Evolutionary conservation across 805 yeast genomes (phyloP), one percentile per base, ranked within the genome.

Genomic region (Huiozyma naganishii): DNA sequence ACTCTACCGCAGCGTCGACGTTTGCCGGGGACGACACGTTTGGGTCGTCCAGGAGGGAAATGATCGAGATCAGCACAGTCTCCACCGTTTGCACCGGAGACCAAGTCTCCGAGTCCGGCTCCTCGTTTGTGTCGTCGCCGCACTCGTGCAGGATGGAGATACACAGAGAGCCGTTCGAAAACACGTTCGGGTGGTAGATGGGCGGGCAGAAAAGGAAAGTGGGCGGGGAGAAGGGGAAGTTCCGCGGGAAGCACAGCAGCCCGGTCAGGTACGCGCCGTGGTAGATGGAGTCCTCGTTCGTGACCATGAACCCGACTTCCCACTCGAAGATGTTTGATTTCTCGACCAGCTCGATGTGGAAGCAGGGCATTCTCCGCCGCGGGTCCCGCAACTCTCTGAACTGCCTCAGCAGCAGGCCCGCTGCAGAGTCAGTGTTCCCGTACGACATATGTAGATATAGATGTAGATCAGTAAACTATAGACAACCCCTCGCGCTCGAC

Each of bases 241-340:
- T 95, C 17, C 71, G 65, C 5, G 97, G 97, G 66, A 90, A 90
- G 53, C 81, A 74, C 95, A 90, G 85, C 61, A 86, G 92, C 23
- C 95, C 95, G 58, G 79, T 85, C 68, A 90, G 83, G 65, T 84
- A 89, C 9, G 96, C 97, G 37, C 97, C 97, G 57, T 89, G 85
- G 65, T 86, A 90, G 51, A 83, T 80, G n/a, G 95, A 85, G 49
- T 87, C 96, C 53, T 83, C 80, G 64, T 84, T 83, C 42, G 86
- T 73, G 10, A 90, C 92, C 86, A 89, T 86, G 46, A 90, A 83
- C 23, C 95, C 97, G 44, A 90, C 74, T 61, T 83, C 83, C 97
- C 83, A 77, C 44, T 69, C 67, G 51, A 74, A 77, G 41, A 77
- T 71, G 55, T 77, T 77, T 1, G 65, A 58, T 49, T 76, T 80